Evolutionary conservation across 2,329 filamentous ascomycete genomes (phyloP).

Genomic region (Exserohilum turcica): DNA sequence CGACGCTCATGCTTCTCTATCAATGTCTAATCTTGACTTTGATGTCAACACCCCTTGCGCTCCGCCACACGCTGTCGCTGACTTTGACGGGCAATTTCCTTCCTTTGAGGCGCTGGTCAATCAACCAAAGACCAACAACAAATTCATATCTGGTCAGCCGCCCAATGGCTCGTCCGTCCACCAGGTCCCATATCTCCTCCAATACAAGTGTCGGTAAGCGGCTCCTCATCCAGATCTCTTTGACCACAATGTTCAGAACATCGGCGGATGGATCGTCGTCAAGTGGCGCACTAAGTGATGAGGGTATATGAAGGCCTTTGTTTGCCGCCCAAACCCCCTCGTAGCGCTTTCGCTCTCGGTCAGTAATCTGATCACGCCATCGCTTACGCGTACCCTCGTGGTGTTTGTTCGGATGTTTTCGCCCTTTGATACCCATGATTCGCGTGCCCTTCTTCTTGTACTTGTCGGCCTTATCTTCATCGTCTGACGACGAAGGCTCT

Average conservation of each 20-base stretch:
- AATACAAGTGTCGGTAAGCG: conserved; percentile 70
- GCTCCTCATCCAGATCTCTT: conserved; percentile 76
- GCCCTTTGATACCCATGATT: conserved; percentile 49
- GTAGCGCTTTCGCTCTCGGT: conserved; percentile 76
- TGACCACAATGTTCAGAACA: conserved; percentile 70
- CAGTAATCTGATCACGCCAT: conserved; percentile 77
- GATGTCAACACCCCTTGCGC: conserved; percentile 58
- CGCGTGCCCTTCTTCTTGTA: conserved; percentile 63
- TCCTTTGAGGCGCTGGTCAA: conserved; percentile 80
- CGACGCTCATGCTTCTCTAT: background rate
- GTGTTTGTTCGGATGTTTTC: conserved; percentile 70
- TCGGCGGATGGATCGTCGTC: conserved; percentile 51
- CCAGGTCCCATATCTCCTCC: conserved; percentile 77
- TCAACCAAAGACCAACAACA: conserved; percentile 80
- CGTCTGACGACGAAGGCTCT: conserved; percentile 46
- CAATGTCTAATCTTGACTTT: conserved; percentile 39
- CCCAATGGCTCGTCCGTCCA: conserved; percentile 63
- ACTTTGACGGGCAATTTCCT: conserved; percentile 76
- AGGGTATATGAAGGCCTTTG: conserved; percentile 58
- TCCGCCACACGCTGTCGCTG: conserved; percentile 76
- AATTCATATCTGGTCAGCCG: conserved; percentile 72
- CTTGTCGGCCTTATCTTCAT: conserved; percentile 61
- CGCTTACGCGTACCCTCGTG: conserved; percentile 75
- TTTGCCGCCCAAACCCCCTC: conserved; percentile 87
- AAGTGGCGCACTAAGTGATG: conserved; percentile 5